Conservation (phyloP, 768 basidiomycete genomes). For the Serendipita sp. region DNA sequence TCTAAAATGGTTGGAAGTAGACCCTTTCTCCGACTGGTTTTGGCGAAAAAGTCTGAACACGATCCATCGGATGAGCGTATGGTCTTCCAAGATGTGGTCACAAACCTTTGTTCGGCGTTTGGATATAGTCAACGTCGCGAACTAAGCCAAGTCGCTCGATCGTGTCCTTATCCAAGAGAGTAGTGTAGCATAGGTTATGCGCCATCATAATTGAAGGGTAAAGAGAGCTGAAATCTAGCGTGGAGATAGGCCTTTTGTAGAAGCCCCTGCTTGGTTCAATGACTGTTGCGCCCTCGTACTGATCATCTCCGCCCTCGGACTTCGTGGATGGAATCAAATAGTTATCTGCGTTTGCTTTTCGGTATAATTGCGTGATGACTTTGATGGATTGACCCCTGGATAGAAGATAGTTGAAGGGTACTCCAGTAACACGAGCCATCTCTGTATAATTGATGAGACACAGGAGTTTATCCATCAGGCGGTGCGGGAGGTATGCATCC, state of each 20-base stretch:
- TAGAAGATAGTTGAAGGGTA: conserved; percentile 92
- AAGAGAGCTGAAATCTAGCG: conserved; percentile 93
- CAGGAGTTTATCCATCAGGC: conserved; percentile 94
- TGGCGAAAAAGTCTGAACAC: conserved; percentile 67
- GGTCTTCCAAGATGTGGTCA: background rate
- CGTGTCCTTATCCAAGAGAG: conserved; percentile 65
- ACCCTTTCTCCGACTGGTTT: conserved; percentile 59
- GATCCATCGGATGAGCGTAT: background rate
- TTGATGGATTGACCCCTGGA: conserved; percentile 97
- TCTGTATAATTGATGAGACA: conserved; percentile 97
- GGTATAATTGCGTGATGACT: conserved; percentile 87
- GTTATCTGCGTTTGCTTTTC: conserved; percentile 80
- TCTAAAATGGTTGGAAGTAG: conserved; percentile 83
- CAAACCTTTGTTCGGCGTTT: conserved; percentile 86
- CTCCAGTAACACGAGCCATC: conserved; percentile 99
- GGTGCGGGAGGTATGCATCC: conserved; percentile 97
- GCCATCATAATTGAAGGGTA: conserved; percentile 99
- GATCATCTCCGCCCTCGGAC: conserved; percentile 86
- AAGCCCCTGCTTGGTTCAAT: conserved; percentile 95
- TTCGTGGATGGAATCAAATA: conserved; percentile 80
- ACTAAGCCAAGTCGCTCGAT: conserved; percentile 63
- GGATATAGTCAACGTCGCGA: conserved; percentile 80
- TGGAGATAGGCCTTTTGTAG: conserved; percentile 93
- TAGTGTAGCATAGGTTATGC: conserved; percentile 96
- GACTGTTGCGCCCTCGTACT: conserved; percentile 97